Evolutionary conservation across 2,329 filamentous ascomycete species (phyloP), one percentile per base, ranked within the genome.

Genomic region (Leptographium procerum): DNA sequence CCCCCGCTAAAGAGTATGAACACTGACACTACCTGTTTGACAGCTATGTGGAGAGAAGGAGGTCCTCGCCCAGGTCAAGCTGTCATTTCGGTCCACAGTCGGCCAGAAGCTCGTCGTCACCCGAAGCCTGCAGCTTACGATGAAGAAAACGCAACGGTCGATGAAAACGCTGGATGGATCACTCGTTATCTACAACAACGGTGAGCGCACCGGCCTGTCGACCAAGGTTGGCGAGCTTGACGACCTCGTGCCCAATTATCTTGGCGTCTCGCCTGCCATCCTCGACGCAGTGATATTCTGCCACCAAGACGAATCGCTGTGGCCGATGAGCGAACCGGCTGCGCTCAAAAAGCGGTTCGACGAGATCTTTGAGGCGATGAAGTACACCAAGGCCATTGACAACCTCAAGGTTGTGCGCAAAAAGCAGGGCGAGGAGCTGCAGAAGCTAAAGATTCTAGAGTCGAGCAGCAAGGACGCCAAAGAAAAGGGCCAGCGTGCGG

Each of bases 281-380:
- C 80, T 99, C 29, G 91, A 97, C 64, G 88, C 87, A 60, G 94
- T 99, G 69, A 96, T 99, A 65, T 99, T 99, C 73, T 99, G 94
- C 70, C 94, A 99, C 68, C 94, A 99, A 69, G 94, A 99, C 69
- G 94, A 99, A 65, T 96, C 92, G 29, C 73, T 97, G 31, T 99
- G 94, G 94, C 94, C 94, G 0, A 85, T 99, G 79, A 95, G 90
- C 68, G 89, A 95, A 66, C 90, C 94, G 0, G 77, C 82, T 0
- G 83, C 83, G 0, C 76, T 99, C 55, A 99, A 99, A 73, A 95
- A 95, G 71, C 87, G 86, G 56, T 99, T 99, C 61, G 94, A 99
- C 68, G 90, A 96, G 69, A 99, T 99, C 13, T 99, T 99, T 65
- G 94, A 97, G 72, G 94, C 94, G 1, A 78, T 89, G 72, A 96